phyloP scores from a whole-genome alignment of 495 filamentous ascomycete species.

The Friedmanniomyces endolithicus region DNA sequence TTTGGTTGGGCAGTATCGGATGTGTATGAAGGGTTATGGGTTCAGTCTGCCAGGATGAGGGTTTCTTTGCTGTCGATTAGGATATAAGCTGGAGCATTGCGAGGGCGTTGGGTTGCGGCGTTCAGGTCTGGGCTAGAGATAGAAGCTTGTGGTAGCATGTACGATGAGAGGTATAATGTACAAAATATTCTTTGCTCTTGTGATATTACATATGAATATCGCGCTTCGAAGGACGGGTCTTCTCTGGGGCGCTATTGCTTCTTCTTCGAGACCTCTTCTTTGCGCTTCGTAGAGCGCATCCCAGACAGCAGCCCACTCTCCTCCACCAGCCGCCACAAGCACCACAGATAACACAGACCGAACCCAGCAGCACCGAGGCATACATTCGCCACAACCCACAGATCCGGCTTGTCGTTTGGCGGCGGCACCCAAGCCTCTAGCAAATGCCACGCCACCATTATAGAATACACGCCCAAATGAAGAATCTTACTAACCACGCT shows the following conservation, averaged over 20 bases:
- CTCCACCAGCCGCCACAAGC: constrained; percentile 54
- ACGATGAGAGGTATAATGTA: not conserved
- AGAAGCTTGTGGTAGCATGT: no score
- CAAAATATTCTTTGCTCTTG: not conserved
- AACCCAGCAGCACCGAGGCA: constrained; percentile 77
- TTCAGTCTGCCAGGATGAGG: constrained; percentile 50
- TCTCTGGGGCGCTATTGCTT: not conserved
- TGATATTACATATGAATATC: not conserved
- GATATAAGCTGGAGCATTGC: not conserved
- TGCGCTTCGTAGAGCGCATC: constrained; percentile 4
- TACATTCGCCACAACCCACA: constrained; percentile 88
- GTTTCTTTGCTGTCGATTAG: not conserved
- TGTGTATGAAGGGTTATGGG: constrained; percentile 86
- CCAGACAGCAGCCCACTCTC: constrained; percentile 38
- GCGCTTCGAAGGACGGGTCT: no score
- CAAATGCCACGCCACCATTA: constrained; percentile 69
- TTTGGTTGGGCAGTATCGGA: constrained; percentile 72
- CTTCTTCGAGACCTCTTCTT: constrained; percentile 12
- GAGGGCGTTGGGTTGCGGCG: not conserved
- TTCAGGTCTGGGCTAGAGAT: not conserved
- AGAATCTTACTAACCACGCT: constrained; percentile 48
- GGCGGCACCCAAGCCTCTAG: constrained; percentile 53
- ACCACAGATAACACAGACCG: constrained; percentile 81
- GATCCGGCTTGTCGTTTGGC: constrained; percentile 67
- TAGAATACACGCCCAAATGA: constrained; percentile 61